phyloP scores from a whole-genome alignment of 106 monocot species.

The Hemerocallis citrina region DNA sequence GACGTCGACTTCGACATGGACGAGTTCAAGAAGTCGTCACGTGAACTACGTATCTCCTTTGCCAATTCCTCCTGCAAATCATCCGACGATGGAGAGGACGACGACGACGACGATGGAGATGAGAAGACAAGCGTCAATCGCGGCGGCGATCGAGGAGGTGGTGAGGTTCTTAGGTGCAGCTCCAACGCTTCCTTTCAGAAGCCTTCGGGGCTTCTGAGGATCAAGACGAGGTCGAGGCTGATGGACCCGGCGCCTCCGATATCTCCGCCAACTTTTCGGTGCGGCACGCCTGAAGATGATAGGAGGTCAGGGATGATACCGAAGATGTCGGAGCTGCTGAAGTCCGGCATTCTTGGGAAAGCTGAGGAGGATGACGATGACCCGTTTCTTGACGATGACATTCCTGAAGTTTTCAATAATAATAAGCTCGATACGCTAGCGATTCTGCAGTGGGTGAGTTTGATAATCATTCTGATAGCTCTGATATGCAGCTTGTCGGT shows the following conservation, averaged over 20 bases:
- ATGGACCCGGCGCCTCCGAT: constrained; percentile 27
- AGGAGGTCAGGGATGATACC: constrained; percentile 11
- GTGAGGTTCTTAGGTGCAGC: constrained; percentile 25
- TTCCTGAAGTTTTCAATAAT: constrained; percentile 43
- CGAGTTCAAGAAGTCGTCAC: constrained; percentile 35
- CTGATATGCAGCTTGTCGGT: constrained; percentile 28
- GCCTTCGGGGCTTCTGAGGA: constrained; percentile 14
- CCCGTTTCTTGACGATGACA: constrained; percentile 45
- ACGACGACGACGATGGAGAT: neutral
- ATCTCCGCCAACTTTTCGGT: neutral
- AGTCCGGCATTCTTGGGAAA: constrained; percentile 17
- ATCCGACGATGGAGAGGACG: constrained; percentile 18
- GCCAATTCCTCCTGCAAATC: neutral
- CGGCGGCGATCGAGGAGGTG: neutral
- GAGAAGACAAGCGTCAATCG: neutral
- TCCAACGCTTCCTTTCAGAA: constrained; percentile 21
- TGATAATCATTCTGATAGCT: constrained; percentile 26
- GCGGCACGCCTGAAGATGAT: neutral
- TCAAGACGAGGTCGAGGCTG: constrained; percentile 39
- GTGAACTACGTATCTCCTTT: constrained; percentile 46
- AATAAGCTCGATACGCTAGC: constrained; percentile 13
- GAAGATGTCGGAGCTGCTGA: constrained; percentile 14
- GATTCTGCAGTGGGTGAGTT: constrained; percentile 32
- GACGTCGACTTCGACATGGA: constrained; percentile 55
- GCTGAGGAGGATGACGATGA: constrained; percentile 49